phyloP scores from a whole-genome alignment of 2,329 filamentous ascomycete species.

The Rhytidhysteron rufulum region DNA sequence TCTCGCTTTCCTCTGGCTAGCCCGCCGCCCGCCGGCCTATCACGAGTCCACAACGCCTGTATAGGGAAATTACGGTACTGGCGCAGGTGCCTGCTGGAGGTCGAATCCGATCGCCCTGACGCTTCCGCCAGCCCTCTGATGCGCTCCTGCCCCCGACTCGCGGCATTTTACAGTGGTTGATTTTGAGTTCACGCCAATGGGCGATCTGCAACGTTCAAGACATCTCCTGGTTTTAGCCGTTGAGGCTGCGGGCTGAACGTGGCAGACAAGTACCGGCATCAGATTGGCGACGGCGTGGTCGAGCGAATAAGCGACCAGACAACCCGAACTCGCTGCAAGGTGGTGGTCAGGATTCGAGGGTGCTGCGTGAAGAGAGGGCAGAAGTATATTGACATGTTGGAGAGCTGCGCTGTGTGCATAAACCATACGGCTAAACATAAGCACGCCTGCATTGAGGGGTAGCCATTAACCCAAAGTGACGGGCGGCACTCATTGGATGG shows the following conservation, averaged over 20 bases:
- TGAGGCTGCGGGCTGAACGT: constrained; percentile 11
- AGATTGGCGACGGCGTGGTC: background rate
- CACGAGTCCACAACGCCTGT: background rate
- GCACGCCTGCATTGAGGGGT: too few relatives aligned
- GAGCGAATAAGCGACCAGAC: background rate
- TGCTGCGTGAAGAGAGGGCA: too few relatives aligned
- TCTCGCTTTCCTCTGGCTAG: background rate
- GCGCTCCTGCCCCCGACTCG: background rate
- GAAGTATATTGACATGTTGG: too few relatives aligned
- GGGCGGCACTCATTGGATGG: too few relatives aligned
- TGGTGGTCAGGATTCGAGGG: too few relatives aligned
- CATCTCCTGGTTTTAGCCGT: constrained; percentile 18
- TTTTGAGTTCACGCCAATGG: constrained; percentile 9
- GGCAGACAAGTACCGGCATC: constrained; percentile 17
- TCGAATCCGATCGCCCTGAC: background rate
- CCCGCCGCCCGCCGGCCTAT: background rate
- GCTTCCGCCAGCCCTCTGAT: background rate
- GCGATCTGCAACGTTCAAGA: constrained; percentile 13
- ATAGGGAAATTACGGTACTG: background rate
- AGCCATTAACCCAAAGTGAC: too few relatives aligned
- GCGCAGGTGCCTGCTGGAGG: background rate
- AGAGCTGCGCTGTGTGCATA: too few relatives aligned
- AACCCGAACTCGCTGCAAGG: too few relatives aligned
- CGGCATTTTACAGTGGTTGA: background rate
- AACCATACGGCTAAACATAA: too few relatives aligned